These are phyloP conservation scores for Mycena latifolia DNA, from an alignment of 768 basidiomycete species.

Conservation along the genomic window DNA sequence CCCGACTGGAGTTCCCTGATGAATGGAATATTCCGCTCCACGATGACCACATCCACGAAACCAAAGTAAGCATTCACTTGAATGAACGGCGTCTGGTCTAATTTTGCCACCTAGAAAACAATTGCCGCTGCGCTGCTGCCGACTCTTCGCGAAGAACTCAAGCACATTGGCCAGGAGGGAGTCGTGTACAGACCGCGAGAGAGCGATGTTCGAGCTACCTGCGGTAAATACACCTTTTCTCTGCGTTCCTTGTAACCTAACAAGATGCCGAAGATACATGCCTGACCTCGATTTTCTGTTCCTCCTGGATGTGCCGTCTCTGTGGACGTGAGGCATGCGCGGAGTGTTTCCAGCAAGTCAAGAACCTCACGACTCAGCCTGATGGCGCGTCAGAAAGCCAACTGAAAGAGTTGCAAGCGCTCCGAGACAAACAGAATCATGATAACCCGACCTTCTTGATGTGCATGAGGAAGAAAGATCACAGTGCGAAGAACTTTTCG, in stretches of 20 bases:
- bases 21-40: conserved; percentile 75
- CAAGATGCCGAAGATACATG: conserved; percentile 78
- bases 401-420: conserved; percentile 60
- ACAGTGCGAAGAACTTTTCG: conserved; percentile 74
- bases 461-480: conserved; percentile 80
- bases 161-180: conserved; percentile 66
- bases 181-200: conserved; percentile 83
- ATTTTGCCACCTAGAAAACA: conserved; percentile 59
- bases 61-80: conserved; percentile 63
- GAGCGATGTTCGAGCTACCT: conserved; percentile 86
- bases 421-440: conserved; percentile 72
- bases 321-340: conserved; percentile 93
- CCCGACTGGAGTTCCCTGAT: conserved; percentile 73
- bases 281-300: conserved; percentile 92
- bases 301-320: conserved; percentile 90
- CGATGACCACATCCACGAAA: conserved; percentile 61
- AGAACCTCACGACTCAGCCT: conserved; percentile 69
- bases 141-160: conserved; percentile 71
- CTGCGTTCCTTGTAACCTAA: conserved; percentile 8
- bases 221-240: conserved; percentile 64
- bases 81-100: conserved; percentile 15
- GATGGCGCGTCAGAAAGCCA: conserved; percentile 61
- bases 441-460: conserved; percentile 80
- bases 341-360: conserved; percentile 82
- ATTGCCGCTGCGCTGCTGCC: conserved; percentile 79